Base-by-base conservation (phyloP, 2,329 filamentous ascomycete species). In the Hypoxylon sp. region DNA sequence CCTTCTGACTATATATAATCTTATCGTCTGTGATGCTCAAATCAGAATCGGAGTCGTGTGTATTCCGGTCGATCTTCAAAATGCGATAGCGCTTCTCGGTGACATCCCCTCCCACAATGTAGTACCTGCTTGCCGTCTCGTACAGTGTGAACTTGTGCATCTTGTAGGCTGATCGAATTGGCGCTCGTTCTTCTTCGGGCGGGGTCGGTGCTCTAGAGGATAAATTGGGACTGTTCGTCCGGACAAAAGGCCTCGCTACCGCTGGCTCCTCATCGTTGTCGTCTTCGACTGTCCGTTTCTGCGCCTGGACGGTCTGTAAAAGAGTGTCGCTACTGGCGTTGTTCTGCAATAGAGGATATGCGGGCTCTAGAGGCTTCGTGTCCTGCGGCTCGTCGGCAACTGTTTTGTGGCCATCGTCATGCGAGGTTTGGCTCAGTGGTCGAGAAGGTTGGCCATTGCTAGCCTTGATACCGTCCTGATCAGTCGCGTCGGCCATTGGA, bases 81-180 rank as follows among this genome's bases (percentile, higher is more conserved):
- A 99, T 93, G 56, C 94, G 90, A 80, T 96, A 98, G 27, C 92
- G 89, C 75, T 89, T 91, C 79, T 98, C 96, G 73, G 93, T 91
- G 62, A 97, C 89, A 78, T 99, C 96, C 56, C 93, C 92, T 13
- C 96, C 96, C 17, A 98, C 93, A 71, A 99, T 91, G 79, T 98
- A 99, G 80, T 96, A 99, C 57, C 93, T 89, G 61, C 91, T 93
- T 11, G 93, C 92, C 2, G 96, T 99, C 82, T 99, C 96, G 80
- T 99, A 98, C 21, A 99, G 83, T n/a, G 93, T 96, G 80, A 97
- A 98, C 76, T 96, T 97, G 83, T 98, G 94, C 93, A 99, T 97
- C 78, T 87, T 88, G 79, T 87, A 86, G 48, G 84, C 79, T 17
- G 83, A 73, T 21, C 82, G 80, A 58, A 82, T 65, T 3, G 74